Evolutionary conservation across 257 asterid genomes (phyloP), one percentile per base, ranked within the genome.

Genomic region (Linderniella brevidens): DNA sequence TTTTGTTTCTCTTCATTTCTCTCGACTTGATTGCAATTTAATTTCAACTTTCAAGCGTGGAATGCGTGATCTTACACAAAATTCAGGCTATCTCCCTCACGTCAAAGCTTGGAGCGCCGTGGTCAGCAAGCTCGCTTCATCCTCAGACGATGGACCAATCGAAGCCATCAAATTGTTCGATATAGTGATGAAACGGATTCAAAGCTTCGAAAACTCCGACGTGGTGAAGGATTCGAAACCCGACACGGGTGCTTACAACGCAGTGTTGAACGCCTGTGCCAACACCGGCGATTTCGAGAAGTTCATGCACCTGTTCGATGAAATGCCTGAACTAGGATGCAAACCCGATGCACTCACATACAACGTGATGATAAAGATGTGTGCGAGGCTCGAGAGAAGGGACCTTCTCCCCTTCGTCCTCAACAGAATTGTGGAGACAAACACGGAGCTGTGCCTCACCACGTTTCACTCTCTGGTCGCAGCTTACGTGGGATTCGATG

Each of bases 31-130:
- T n/a, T n/a, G n/a, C n/a, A n/a, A n/a, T n/a, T n/a, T n/a, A n/a
- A n/a, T n/a, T n/a, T n/a, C n/a, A n/a, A 25, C 4, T 25, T 25
- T 25, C 32, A 25, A 25, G 32, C 6, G 32, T 25, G 32, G 6
- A 25, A 6, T 6, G 32, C 6, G 32, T 25, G 32, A 25, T 25
- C n/a, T n/a, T n/a, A n/a, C n/a, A n/a, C n/a, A 25, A 25, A 25
- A 25, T 25, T 78, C 96, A 0, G 96, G 98, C 6, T 88, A 84
- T 46, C 77, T 84, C 8, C 96, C 98, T 0, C 94, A 88, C 48
- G 92, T 88, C 37, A 84, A 88, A 56, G 94, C 98, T 16, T 88
- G 96, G 98, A 85, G 96, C 38, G 86, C 96, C 20, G 98, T 84
- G 4, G 55, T 76, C 3, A 84, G 96, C 58, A 58, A 71, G n/a